Conservation (phyloP, 257 asterid species). For the Solanum pimpinellifolium region DNA sequence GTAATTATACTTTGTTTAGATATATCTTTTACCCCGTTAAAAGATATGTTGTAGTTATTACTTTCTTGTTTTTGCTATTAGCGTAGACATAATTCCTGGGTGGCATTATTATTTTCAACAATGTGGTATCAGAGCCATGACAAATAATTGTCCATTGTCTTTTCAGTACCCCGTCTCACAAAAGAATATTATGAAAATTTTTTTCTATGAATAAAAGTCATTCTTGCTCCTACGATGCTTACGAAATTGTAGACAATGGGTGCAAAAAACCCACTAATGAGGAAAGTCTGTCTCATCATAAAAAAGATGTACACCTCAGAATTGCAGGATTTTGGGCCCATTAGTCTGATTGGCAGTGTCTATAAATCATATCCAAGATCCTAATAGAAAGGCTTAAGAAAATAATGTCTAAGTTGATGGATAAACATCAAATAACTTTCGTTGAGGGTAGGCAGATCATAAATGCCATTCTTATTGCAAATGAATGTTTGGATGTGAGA, state of each 20-base stretch:
- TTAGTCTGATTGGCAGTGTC: background rate
- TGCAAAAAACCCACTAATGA: background rate
- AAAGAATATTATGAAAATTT: background rate
- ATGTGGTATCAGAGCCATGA: background rate
- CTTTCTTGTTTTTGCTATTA: background rate
- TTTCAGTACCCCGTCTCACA: background rate
- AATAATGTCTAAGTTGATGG: background rate
- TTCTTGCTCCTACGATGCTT: background rate
- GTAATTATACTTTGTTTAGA: background rate
- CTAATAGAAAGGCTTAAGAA: background rate
- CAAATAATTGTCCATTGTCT: background rate
- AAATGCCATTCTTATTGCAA: background rate
- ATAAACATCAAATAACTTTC: background rate
- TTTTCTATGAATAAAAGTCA: background rate
- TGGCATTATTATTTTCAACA: background rate
- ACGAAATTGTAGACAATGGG: background rate
- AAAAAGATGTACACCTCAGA: background rate
- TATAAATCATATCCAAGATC: background rate
- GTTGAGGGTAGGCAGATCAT: background rate
- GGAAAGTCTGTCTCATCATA: background rate
- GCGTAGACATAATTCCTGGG: background rate
- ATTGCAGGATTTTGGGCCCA: background rate
- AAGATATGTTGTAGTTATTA: background rate
- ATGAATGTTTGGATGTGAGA: background rate
- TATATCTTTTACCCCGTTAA: background rate